These are phyloP conservation scores for Pythium angustatum DNA, from an alignment of 352 stramenopile genomes.

Conservation along the genomic window DNA sequence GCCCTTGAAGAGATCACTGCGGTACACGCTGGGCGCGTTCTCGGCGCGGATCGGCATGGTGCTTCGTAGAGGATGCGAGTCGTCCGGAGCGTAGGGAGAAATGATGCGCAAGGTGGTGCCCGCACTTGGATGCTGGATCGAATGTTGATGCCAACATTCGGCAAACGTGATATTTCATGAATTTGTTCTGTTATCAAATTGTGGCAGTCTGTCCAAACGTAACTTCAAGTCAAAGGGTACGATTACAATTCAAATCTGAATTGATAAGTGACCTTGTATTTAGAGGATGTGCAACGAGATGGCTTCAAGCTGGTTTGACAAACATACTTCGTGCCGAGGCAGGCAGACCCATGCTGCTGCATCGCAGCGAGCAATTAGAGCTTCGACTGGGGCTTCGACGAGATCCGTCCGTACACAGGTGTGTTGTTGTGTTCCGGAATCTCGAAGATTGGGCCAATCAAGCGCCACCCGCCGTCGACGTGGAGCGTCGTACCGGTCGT, in stretches of 20 bases:
- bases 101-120: too few relatives aligned
- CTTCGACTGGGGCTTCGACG: slow-evolving; percentile 34
- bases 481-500: slow-evolving; percentile 88
- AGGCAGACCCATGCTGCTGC: background rate
- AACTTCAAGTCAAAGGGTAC: slow-evolving; percentile 29
- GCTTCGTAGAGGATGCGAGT: background rate
- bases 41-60: slow-evolving; percentile 54
- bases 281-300: slow-evolving; percentile 2
- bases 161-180: background rate
- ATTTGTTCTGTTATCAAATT: slow-evolving; percentile 10
- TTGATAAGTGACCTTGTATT: slow-evolving; percentile 16
- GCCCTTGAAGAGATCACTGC: slow-evolving; percentile 60
- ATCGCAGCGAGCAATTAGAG: slow-evolving; percentile 27
- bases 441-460: slow-evolving; percentile 67
- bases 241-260: slow-evolving; percentile 32
- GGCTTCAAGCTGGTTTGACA: slow-evolving; percentile 14
- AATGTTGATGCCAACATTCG: slow-evolving; percentile 31
- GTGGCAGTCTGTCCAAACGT: slow-evolving; percentile 5
- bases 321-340: background rate
- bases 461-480: slow-evolving; percentile 87
- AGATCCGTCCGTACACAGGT: slow-evolving; percentile 67
- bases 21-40: slow-evolving; percentile 59
- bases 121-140: background rate
- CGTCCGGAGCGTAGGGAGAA: too few relatives aligned
- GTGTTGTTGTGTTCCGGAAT: slow-evolving; percentile 81